phyloP scores from a whole-genome alignment of 2,329 filamentous ascomycete genomes.

The Cladophialophora carrionii region DNA sequence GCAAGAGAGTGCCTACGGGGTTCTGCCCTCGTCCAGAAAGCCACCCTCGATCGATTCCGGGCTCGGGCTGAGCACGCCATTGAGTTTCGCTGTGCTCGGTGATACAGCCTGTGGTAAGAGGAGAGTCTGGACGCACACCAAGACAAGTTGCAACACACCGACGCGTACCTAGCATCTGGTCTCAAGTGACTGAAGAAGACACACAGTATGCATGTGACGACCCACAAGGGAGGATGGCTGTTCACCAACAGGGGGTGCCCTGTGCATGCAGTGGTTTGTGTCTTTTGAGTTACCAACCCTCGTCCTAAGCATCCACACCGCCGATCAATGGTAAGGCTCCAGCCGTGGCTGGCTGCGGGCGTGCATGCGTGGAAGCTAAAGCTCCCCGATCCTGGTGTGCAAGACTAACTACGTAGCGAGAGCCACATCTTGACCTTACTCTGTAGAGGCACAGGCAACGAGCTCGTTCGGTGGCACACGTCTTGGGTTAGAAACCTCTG shows the following conservation, averaged over 20 bases:
- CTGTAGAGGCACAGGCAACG: not conserved
- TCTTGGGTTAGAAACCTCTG: not conserved
- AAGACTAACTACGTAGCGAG: not conserved
- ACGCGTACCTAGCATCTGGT: not conserved
- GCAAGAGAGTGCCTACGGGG: not conserved
- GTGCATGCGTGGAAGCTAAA: not conserved
- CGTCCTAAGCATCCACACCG: not conserved
- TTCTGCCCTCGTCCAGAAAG: not conserved
- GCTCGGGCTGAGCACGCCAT: not conserved
- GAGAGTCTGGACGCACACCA: not conserved
- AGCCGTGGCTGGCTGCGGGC: slow-evolving; percentile 3
- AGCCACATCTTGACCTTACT: slow-evolving; percentile 1
- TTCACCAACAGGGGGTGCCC: no score
- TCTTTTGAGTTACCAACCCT: not conserved
- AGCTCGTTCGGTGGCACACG: not conserved
- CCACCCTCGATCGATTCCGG: not conserved
- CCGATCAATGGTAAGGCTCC: slow-evolving; percentile 6
- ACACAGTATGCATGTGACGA: not conserved
- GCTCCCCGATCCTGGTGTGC: not conserved
- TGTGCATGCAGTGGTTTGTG: not conserved
- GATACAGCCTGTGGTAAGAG: not conserved
- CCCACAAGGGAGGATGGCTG: not conserved
- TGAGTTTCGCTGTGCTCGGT: not conserved
- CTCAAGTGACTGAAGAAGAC: not conserved
- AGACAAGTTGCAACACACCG: not conserved